Evolutionary conservation across 2,329 filamentous ascomycete species (phyloP), one percentile per base, ranked within the genome.

Genomic region (Exophiala calicioides): DNA sequence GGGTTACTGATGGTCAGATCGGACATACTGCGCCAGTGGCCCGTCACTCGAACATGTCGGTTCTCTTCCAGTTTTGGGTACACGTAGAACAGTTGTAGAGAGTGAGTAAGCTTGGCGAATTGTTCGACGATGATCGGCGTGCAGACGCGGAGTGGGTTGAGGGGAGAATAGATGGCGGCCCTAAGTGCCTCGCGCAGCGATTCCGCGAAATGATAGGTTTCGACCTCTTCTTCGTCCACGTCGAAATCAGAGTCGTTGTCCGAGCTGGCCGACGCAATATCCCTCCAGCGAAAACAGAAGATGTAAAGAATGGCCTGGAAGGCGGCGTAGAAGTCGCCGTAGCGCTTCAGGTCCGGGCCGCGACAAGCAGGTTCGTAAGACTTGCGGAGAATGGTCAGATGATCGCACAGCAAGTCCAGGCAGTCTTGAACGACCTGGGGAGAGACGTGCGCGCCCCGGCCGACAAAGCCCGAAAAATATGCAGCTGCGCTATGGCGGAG

Each of bases 271-370:
- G 78, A 79, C 1, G 79, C 85, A 35, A 98, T 76, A 62, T 97
- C 91, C 52, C 89, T 85, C 93, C 93, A 98, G 44, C 93, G 84
- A 75, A 98, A 98, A 73, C 93, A 98, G 69, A 95, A 96, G 49
- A 95, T 91, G 71, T 96, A 96, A 18, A 96, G 79, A 2, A 94
- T 75, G 1, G 90, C 90, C 67, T 96, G 90, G n/a, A 86, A 82
- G 36, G 90, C 82, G 13, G 87, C 84, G 66, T 96, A 96, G 68
- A 94, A 95, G 10, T 86, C 81, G 36, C 84, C 82, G 63, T 91
- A 95, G 35, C 86, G 84, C 53, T 85, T 83, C 46, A 94, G 78
- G 65, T 98, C 90, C 0, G 93, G 93, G 3, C 89, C 90, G 12
- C 82, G 83, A 64, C 90, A 95, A 21, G 77, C 73, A 4, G 78